These are phyloP conservation scores for Cerrena zonata DNA, from an alignment of 1,284 basidiomycete genomes.

Conservation along the genomic window DNA sequence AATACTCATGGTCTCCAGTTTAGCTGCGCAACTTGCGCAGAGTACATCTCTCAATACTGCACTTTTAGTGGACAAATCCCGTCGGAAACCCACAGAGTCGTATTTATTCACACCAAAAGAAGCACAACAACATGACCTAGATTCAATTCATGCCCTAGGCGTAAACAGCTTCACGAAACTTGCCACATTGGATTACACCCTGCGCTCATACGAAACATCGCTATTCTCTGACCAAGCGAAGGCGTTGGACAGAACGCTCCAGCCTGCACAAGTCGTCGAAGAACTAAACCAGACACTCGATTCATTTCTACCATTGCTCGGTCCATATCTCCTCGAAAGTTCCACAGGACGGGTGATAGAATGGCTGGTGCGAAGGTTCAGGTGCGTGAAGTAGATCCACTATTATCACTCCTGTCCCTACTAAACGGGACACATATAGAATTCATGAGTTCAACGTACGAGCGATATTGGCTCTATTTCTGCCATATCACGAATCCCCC, in stretches of 20 bases:
- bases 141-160: constrained; percentile 81
- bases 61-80: constrained; percentile 65
- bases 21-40: constrained; percentile 79
- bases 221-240: constrained; percentile 84
- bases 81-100: constrained; percentile 54
- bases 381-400: constrained; percentile 46
- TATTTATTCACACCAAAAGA: constrained; percentile 86
- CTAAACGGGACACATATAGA: constrained; percentile 35
- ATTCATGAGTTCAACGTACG: constrained; percentile 91
- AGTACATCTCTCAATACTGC: constrained; percentile 77
- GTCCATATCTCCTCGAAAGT: constrained; percentile 76
- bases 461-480: constrained; percentile 74
- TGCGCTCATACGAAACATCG: constrained; percentile 65
- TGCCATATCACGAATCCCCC: constrained; percentile 92
- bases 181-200: constrained; percentile 52
- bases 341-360: constrained; percentile 87
- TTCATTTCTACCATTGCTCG: constrained; percentile 66
- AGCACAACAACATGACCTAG: constrained; percentile 78
- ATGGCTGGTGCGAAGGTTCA: constrained; percentile 91
- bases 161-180: constrained; percentile 81
- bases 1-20: constrained; percentile 69
- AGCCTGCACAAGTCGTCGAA: constrained; percentile 59
- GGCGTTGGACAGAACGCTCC: constrained; percentile 75
- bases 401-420: neutral
- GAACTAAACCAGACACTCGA: constrained; percentile 58